Evolutionary conservation across 2,329 filamentous ascomycete species (phyloP).

Genomic region (Penicillium sumatraense): DNA sequence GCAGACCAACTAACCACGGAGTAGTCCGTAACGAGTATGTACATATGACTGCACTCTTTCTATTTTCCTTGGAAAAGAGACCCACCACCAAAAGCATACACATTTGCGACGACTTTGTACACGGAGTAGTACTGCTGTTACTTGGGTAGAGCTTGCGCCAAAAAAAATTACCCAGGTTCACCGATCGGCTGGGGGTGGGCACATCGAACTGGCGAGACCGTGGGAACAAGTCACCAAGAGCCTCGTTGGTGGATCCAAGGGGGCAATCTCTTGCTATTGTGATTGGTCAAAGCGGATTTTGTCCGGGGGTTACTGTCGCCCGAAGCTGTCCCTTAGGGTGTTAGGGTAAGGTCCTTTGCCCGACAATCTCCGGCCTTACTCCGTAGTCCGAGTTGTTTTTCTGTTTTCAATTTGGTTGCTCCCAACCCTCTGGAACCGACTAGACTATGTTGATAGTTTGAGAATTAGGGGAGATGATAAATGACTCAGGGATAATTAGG

Average conservation of each 20-base stretch:
- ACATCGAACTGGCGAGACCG: conserved; percentile 5
- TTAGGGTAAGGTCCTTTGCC: not conserved
- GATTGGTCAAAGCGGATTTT: conserved; percentile 3
- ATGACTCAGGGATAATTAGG: not conserved
- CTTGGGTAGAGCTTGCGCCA: not conserved
- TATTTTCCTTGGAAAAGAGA: not conserved
- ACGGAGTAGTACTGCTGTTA: too few relatives aligned
- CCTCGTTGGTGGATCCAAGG: conserved; percentile 9
- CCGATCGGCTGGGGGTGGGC: conserved; percentile 15
- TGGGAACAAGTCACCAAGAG: conserved; percentile 9
- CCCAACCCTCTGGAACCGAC: not conserved
- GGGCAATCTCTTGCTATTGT: not conserved
- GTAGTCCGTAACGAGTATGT: too few relatives aligned
- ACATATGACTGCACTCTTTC: not conserved
- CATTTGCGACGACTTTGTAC: too few relatives aligned
- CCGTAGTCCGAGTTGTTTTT: not conserved
- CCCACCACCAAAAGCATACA: not conserved
- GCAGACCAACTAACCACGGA: not conserved
- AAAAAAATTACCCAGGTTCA: not conserved
- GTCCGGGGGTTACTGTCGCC: conserved; percentile 2
- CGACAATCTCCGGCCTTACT: not conserved
- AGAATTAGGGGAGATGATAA: not conserved
- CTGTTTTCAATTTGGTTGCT: not conserved
- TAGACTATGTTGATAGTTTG: not conserved
- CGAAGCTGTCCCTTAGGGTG: not conserved